Evolutionary conservation across 768 basidiomycete genomes (phyloP), one percentile per base, ranked within the genome.

Genomic region (Mycena leptocephala): DNA sequence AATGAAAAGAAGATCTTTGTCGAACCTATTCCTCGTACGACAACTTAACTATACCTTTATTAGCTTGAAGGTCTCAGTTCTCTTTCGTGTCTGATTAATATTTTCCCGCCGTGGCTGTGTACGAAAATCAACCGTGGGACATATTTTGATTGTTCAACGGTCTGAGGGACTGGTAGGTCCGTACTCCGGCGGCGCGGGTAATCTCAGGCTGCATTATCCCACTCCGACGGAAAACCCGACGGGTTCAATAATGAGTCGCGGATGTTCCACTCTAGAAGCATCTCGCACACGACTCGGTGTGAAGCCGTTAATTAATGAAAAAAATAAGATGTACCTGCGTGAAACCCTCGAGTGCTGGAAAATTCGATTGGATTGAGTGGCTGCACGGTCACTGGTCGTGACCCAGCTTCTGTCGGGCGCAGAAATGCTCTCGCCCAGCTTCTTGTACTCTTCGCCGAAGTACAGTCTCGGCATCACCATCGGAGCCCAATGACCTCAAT

Each of bases 201-300:
- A 58, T 13, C 61, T 79, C 9, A 72, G 10, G 51, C 32, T 8
- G 72, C 78, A 24, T 59, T 46, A 3, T 61, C 62, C 81, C 83
- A 81, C 59, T 79, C 78, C 28, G 80, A 81, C 14, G 79, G 72
- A 70, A n/a, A 82, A 83, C 3, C 79, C 80, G 65, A 80, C 82
- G 14, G 79, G 80, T 70, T 82, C 76, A 68, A 80, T 48, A 32
- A 82, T 77, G 37, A 75, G 74, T 41, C 75, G 30, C 79, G 75
- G 41, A 88, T 88, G 70, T 88, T 89, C 88, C 89, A 89, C 16
- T 79, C 79, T 1, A 86, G 87, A 22, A 81, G 80, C 51, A 89
- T 46, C 64, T 89, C 89, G 20, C 69, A 58, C 11, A 22, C 5
- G 11, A 55, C 41, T 43, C 33, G 37, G 32, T 48, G 41, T 26